Conservation (phyloP, 2,329 filamentous ascomycete species). For the Amauroascus verrucosus region DNA sequence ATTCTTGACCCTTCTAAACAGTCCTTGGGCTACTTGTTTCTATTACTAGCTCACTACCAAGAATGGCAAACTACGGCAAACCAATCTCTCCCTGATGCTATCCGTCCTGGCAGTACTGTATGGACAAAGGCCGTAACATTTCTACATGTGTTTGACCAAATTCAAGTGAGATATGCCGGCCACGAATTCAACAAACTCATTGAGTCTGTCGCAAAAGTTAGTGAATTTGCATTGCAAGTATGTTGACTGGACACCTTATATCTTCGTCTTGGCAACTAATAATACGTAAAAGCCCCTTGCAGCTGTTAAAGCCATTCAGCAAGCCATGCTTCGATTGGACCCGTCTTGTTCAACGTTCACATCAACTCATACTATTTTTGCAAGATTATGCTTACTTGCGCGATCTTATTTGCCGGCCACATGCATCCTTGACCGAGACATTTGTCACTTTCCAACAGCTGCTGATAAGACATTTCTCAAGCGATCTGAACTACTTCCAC, state of each 20-base stretch:
- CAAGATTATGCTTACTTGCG: constrained; percentile 35
- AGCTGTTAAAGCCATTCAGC: constrained; percentile 33
- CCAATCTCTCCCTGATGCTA: constrained; percentile 28
- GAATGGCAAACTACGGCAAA: constrained; percentile 28
- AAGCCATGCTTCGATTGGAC: constrained; percentile 38
- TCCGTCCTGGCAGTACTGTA: constrained; percentile 37
- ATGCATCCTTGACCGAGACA: constrained; percentile 33
- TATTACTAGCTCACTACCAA: constrained; percentile 43
- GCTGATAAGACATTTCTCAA: constrained; percentile 21
- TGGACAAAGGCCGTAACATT: constrained; percentile 44
- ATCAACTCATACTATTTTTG: constrained; percentile 33
- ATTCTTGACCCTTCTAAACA: constrained; percentile 47
- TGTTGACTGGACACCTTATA: constrained; percentile 8
- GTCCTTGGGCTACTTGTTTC: constrained; percentile 49
- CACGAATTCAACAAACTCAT: constrained; percentile 26
- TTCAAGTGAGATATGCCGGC: constrained; percentile 38
- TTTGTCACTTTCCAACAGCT: constrained; percentile 33
- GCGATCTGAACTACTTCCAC: constrained; percentile 21
- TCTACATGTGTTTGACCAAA: constrained; percentile 43
- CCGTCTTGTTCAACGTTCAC: constrained; percentile 35
- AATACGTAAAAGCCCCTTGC: constrained; percentile 26
- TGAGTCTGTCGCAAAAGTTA: constrained; percentile 26
- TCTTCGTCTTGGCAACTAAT: constrained; percentile 3
- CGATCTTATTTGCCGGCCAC: constrained; percentile 32
- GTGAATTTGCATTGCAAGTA: constrained; percentile 30